Evolutionary conservation across 352 stramenopile genomes (phyloP).

Genomic region (Phytophthora melonis): DNA sequence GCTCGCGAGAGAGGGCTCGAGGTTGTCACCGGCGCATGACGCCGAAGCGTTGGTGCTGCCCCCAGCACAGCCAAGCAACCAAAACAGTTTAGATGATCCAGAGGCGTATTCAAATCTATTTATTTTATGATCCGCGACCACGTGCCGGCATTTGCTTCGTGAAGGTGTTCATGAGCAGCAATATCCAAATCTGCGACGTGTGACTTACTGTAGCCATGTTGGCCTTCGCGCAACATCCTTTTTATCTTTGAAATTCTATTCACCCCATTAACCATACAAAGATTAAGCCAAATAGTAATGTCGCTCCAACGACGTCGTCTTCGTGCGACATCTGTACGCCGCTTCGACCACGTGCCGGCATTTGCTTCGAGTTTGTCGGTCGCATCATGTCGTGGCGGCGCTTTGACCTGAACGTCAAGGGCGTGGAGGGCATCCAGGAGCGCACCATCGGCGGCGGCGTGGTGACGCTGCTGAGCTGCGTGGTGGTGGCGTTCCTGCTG

Average conservation of each 20-base stretch:
- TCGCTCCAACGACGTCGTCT: background rate
- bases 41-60: conserved; percentile 14
- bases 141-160: too few relatives aligned
- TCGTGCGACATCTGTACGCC: background rate
- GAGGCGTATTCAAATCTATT: conserved; percentile 28
- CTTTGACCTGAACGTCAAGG: conserved; percentile 91
- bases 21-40: conserved; percentile 40
- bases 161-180: background rate
- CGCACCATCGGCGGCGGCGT: conserved; percentile 85
- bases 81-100: conserved; percentile 29
- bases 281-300: background rate
- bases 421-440: conserved; percentile 91
- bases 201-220: background rate
- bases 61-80: conserved; percentile 2
- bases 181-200: conserved; percentile 14
- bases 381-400: conserved; percentile 67
- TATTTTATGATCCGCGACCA: conserved; percentile 9
- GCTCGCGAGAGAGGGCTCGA: conserved; percentile 45
- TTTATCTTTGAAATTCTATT: background rate
- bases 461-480: conserved; percentile 84
- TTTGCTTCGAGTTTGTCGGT: conserved; percentile 2
- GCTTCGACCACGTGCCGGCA: conserved; percentile 14
- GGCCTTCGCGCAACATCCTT: background rate
- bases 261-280: background rate
- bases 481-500: conserved; percentile 77